Conservation (phyloP, 2,329 filamentous ascomycete species). For the Colletotrichum filicis region DNA sequence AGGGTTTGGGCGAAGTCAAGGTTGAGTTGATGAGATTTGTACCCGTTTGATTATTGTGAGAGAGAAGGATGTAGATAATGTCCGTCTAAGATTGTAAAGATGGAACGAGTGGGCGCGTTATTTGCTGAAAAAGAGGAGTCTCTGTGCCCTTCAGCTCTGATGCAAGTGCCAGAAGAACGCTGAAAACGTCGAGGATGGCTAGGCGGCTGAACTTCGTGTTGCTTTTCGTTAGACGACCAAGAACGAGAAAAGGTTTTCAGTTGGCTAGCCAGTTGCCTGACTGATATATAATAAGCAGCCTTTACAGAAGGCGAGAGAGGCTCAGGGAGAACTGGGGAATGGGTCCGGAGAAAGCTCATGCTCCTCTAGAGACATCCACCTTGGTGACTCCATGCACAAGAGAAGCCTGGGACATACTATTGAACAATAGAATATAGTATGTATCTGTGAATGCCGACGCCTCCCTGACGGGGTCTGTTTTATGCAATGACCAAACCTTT, state of each 20-base stretch:
- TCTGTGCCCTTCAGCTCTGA: not conserved
- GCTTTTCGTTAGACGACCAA: not conserved
- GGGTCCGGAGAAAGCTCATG: too few species aligned
- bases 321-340: too few species aligned
- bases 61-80: not conserved
- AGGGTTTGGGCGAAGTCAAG: not conserved
- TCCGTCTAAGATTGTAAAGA: not conserved
- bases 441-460: too few species aligned
- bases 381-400: too few species aligned
- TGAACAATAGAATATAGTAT: too few species aligned
- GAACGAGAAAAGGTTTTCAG: not conserved
- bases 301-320: too few species aligned
- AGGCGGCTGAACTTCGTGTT: too few species aligned
- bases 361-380: too few species aligned
- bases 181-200: not conserved
- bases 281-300: not conserved
- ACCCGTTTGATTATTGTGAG: not conserved
- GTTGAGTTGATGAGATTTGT: not conserved
- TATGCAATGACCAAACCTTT: too few species aligned
- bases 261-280: not conserved
- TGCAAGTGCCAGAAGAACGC: not conserved
- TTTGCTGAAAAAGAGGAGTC: not conserved
- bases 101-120: not conserved
- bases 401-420: too few species aligned
- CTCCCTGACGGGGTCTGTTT: too few species aligned